Base-by-base conservation (phyloP, 495 filamentous ascomycete species). In the Tetracladium marchalianum region DNA sequence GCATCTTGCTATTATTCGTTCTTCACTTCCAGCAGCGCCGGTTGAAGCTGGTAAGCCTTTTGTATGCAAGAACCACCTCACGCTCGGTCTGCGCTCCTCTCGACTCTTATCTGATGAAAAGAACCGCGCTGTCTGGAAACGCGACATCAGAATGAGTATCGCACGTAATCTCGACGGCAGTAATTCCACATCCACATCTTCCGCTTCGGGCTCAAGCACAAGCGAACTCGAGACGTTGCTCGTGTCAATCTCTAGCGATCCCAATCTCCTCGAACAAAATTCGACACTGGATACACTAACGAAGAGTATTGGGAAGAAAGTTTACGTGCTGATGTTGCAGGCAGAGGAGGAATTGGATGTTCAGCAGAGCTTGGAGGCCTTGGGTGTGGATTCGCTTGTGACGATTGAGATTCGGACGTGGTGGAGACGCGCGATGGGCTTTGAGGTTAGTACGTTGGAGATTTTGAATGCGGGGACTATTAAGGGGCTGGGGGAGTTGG, bases 351-450 rank as follows among this genome's bases (percentile, higher is more conserved):
- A 72, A 2, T 37, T 73, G 2, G 61, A 71, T 39, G 51, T 60
- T 1, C 49, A 52, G 4, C 50, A 61, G 54, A 58, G 64, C 12
- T 49, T 71, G 5, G 48, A 58, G 1, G 54, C 56, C 18, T 70
- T 70, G 46, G 72, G 73, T 0, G 59, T 80, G 1, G 76, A 80
- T 47, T 73, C 68, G 0, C 57, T 80, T 12, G 57, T 73, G 32
- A 75, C 75, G 5, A 68, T 79, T 8, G 77, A 80, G 49, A 40
- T 78, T 11, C 62, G 73, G 0, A 73, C 66, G 18, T 80, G 73
- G 72, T 12, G 64, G 62, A 2, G 59, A 61, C 17, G 55, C 72
- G 16, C 51, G 64, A 5, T 59, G 71, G 0, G 50, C 0, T 62
- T 75, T 47, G 69, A 72, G 22, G 62, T 77, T 15, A 61, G 71